phyloP scores from a whole-genome alignment of 495 filamentous ascomycete genomes.

The Alectoria sarmentosa region DNA sequence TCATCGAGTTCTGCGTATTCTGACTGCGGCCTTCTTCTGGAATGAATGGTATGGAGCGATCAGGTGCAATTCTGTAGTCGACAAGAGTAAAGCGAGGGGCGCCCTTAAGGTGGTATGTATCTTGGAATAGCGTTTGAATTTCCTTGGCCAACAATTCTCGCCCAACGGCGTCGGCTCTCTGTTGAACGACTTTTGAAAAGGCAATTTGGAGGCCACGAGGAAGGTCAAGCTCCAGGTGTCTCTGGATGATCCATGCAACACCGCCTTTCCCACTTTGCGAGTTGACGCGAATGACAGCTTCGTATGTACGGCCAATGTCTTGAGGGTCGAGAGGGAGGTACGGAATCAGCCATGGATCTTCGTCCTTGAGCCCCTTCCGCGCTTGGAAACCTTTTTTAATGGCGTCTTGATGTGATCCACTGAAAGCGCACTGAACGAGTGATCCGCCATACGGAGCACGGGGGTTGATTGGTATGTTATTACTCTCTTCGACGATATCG shows the following conservation, averaged over 20 bases:
- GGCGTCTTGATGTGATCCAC: constrained; percentile 90
- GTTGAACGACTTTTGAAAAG: constrained; percentile 83
- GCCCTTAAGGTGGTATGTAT: constrained; percentile 71
- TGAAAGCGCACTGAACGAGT: constrained; percentile 84
- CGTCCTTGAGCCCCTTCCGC: constrained; percentile 52
- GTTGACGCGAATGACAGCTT: constrained; percentile 97
- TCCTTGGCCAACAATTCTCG: constrained; percentile 79
- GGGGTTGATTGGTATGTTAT: constrained; percentile 89
- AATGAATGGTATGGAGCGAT: constrained; percentile 70
- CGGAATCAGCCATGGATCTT: constrained; percentile 65
- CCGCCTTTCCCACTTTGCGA: constrained; percentile 94
- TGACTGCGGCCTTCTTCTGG: constrained; percentile 35
- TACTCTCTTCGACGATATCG: constrained; percentile 82
- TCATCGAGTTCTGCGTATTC: constrained; percentile 67
- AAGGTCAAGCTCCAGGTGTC: constrained; percentile 81
- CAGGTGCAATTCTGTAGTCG: constrained; percentile 86
- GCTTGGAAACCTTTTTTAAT: constrained; percentile 93
- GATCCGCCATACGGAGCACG: constrained; percentile 85
- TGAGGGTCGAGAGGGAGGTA: constrained; percentile 91
- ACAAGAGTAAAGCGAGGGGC: constrained; percentile 81
- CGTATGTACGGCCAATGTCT: constrained; percentile 93
- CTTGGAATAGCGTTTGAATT: constrained; percentile 78
- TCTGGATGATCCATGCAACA: constrained; percentile 89
- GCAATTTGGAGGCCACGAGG: constrained; percentile 89
- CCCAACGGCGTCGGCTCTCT: constrained; percentile 60